Percentiles rank a stretch among this genome's conserved stretches.
phyloP scores from a whole-genome alignment of 345 rosid genomes.

The Eucalyptus polybractea region DNA sequence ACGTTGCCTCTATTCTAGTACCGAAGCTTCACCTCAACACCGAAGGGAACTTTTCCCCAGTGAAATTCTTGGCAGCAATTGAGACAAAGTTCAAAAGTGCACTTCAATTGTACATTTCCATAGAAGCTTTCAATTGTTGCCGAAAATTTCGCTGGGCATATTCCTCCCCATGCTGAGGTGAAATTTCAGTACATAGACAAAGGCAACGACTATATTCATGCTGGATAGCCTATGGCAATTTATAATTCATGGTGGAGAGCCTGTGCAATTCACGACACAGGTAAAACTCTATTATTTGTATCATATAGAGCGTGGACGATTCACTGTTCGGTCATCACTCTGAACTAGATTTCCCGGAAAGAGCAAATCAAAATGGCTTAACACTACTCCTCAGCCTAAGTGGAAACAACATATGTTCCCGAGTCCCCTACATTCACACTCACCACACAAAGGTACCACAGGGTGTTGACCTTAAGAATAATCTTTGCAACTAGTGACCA shows the following conservation, averaged over 20 bases:
- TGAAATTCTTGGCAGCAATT: too few species aligned
- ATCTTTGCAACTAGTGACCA: neutral
- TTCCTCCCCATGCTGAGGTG: neutral
- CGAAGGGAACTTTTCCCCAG: too few species aligned
- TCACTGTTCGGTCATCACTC: rapidly evolving
- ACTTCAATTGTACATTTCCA: neutral
- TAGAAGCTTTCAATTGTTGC: too few species aligned
- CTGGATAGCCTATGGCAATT: neutral
- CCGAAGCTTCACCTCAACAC: too few species aligned
- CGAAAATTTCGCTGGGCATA: neutral
- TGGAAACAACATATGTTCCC: neutral
- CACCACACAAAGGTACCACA: neutral
- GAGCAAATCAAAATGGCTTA: neutral
- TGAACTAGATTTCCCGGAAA: rapidly evolving
- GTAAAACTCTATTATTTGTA: rapidly evolving
- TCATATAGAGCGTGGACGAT: neutral
- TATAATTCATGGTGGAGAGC: neutral
- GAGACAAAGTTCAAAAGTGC: too few species aligned
- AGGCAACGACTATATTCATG: neutral
- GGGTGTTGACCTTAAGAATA: neutral
- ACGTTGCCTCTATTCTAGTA: too few species aligned
- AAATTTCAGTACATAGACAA: neutral
- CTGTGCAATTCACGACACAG: neutral
- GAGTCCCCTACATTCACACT: neutral
- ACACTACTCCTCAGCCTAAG: neutral